A percentile compares a stretch with the other conserved stretches of the same genome.
Evolutionary conservation across 2,329 filamentous ascomycete species (phyloP).

Genomic region (Intubia oerlemansii): DNA sequence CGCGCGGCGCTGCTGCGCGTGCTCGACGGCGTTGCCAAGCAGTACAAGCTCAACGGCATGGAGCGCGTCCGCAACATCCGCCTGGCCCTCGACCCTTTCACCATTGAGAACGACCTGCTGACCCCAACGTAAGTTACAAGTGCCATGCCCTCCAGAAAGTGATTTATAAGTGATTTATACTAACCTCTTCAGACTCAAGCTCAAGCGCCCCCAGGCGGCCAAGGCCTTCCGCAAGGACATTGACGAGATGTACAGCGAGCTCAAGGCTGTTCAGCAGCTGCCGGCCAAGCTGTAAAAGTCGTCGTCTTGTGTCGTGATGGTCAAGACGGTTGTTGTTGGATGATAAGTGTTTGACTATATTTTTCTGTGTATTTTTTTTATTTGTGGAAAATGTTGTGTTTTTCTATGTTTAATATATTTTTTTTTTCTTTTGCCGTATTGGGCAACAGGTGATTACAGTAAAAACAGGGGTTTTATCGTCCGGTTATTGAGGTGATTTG

Average conservation of each 20-base stretch:
- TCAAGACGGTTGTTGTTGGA: neutral
- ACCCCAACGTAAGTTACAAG: constrained; percentile 84
- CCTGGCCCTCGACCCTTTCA: constrained; percentile 74
- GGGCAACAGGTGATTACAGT: too few relatives aligned
- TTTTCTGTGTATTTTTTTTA: neutral
- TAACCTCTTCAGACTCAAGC: constrained; percentile 37
- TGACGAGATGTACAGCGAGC: constrained; percentile 33
- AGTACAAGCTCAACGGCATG: constrained; percentile 79
- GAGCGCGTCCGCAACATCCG: constrained; percentile 59
- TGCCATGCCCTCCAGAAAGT: neutral
- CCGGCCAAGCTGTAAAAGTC: constrained; percentile 20
- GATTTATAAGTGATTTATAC: too few relatives aligned
- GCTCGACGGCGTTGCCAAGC: constrained; percentile 56
- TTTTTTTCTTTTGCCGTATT: too few relatives aligned
- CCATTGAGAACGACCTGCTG: constrained; percentile 74
- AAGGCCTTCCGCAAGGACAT: constrained; percentile 31
- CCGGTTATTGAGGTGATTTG: too few relatives aligned
- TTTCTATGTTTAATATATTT: neutral
- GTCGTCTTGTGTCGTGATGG: neutral
- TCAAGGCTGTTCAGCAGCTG: constrained; percentile 18
- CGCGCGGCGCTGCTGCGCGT: constrained; percentile 56
- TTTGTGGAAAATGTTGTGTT: neutral
- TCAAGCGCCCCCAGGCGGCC: constrained; percentile 35
- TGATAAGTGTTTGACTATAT: neutral
- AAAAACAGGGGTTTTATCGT: too few relatives aligned